A percentile compares a stretch with the other conserved stretches of the same genome.
These are phyloP conservation scores for Tricholoma hemisulphureum DNA, from an alignment of 768 basidiomycete genomes.

Conservation along the genomic window DNA sequence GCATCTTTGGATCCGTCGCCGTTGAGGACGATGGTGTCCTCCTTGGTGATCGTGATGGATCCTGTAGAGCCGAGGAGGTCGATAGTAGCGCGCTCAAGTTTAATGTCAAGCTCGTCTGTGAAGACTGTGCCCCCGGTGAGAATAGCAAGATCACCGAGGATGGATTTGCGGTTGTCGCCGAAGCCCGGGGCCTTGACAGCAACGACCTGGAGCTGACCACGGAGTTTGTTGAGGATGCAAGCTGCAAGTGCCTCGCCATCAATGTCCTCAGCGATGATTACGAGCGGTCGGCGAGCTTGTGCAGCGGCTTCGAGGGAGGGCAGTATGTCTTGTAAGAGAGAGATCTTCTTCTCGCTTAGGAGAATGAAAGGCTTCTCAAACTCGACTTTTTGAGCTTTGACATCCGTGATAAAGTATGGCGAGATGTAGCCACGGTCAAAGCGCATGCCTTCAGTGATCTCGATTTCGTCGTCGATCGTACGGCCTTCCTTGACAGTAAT, in stretches of 20 bases:
- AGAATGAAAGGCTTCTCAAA: constrained; percentile 96
- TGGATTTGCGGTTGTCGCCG: constrained; percentile 98
- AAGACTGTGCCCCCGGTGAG: constrained; percentile 98
- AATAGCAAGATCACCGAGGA: constrained; percentile 95
- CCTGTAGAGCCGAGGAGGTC: constrained; percentile 92
- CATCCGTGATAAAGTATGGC: constrained; percentile 97
- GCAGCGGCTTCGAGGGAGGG: constrained; percentile 84
- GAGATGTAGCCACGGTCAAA: constrained; percentile 99
- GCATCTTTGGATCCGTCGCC: constrained; percentile 89
- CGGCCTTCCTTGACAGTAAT: constrained; percentile 99
- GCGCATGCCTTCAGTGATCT: constrained; percentile 99
- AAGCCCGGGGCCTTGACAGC: constrained; percentile 98
- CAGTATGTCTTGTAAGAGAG: constrained; percentile 89
- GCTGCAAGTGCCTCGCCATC: constrained; percentile 98
- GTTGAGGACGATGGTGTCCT: constrained; percentile 95
- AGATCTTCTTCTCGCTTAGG: constrained; percentile 98
- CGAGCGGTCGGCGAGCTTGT: constrained; percentile 80
- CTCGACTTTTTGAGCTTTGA: constrained; percentile 94
- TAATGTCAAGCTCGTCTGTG: constrained; percentile 95
- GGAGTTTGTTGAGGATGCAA: constrained; percentile 98
- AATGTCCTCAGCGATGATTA: constrained; percentile 97
- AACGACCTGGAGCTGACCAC: constrained; percentile 91
- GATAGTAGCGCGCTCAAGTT: constrained; percentile 85
- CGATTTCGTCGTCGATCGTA: constrained; percentile 98
- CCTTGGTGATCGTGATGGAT: constrained; percentile 92